Percentiles rank a stretch among this genome's conserved stretches.
Conservation (phyloP, 2,329 filamentous ascomycete genomes). For the Magnaporthiopsis incrustans region DNA sequence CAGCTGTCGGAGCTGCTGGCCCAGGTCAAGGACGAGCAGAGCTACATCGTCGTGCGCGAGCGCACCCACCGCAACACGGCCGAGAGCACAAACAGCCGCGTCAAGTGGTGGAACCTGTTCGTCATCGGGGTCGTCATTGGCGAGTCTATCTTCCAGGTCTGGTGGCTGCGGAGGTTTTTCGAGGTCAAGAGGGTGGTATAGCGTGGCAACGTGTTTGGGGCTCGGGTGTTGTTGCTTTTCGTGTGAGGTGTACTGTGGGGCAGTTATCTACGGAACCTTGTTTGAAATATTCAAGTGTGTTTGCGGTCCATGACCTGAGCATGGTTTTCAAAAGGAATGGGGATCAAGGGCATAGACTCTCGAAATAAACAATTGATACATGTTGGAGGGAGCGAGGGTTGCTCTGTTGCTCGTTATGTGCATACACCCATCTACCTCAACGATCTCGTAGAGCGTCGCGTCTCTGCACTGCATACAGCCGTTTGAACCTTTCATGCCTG, state of each 20-base stretch:
- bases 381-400: too few relatives aligned
- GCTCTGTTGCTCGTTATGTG: too few relatives aligned
- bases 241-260: background rate
- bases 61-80: constrained; percentile 96
- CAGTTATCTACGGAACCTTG: background rate
- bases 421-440: too few relatives aligned
- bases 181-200: constrained; percentile 68
- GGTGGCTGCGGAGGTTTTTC: constrained; percentile 98
- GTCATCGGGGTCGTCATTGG: constrained; percentile 82
- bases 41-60: constrained; percentile 92
- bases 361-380: background rate
- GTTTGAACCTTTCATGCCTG: too few relatives aligned
- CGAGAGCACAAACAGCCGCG: constrained; percentile 92
- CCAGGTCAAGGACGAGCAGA: constrained; percentile 96
- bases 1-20: constrained; percentile 75
- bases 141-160: constrained; percentile 96
- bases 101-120: constrained; percentile 99
- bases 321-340: background rate
- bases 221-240: background rate
- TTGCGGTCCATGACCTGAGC: background rate
- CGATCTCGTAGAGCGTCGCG: too few relatives aligned
- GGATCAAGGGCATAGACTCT: background rate
- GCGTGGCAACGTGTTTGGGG: background rate
- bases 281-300: background rate
- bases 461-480: too few relatives aligned